These are phyloP conservation scores for Athelia sp. DNA, from an alignment of 1,284 basidiomycete genomes.

Conservation along the genomic window DNA sequence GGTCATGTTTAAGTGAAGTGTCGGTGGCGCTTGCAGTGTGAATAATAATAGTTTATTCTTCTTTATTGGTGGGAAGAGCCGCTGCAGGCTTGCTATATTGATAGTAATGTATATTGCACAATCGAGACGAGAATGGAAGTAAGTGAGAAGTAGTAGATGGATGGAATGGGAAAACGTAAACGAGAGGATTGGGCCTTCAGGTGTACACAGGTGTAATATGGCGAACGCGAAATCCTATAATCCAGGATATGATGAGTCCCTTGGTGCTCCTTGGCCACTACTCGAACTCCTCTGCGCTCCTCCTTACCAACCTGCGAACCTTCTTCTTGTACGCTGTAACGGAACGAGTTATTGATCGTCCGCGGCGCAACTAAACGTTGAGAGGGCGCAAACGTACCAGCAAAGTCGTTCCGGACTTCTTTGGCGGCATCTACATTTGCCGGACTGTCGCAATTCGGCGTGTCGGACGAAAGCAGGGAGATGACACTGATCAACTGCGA, in stretches of 20 bases:
- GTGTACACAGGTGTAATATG: too few species aligned
- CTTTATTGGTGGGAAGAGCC: too few species aligned
- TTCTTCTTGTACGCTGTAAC: slow-evolving; percentile 82
- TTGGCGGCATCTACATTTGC: slow-evolving; percentile 98
- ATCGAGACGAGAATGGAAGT: neutral
- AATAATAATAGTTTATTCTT: too few species aligned
- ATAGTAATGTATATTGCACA: neutral
- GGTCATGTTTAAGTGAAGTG: slow-evolving; percentile 13
- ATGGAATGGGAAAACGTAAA: neutral
- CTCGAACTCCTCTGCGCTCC: slow-evolving; percentile 84
- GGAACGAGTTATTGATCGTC: neutral
- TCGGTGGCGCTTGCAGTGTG: neutral
- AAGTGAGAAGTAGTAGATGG: neutral
- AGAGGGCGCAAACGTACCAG: slow-evolving; percentile 38
- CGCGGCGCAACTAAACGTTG: neutral
- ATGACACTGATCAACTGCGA: slow-evolving; percentile 91
- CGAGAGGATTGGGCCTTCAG: neutral
- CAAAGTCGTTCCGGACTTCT: slow-evolving; percentile 74
- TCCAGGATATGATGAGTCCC: too few species aligned
- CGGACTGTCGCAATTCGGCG: slow-evolving; percentile 91
- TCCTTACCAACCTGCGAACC: slow-evolving; percentile 80
- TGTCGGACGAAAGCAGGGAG: slow-evolving; percentile 89
- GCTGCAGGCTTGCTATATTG: too few species aligned
- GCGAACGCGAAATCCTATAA: too few species aligned
- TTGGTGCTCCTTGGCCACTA: slow-evolving; percentile 22